phyloP scores from a whole-genome alignment of 2,329 filamentous ascomycete genomes.

The Fusarium siculi region DNA sequence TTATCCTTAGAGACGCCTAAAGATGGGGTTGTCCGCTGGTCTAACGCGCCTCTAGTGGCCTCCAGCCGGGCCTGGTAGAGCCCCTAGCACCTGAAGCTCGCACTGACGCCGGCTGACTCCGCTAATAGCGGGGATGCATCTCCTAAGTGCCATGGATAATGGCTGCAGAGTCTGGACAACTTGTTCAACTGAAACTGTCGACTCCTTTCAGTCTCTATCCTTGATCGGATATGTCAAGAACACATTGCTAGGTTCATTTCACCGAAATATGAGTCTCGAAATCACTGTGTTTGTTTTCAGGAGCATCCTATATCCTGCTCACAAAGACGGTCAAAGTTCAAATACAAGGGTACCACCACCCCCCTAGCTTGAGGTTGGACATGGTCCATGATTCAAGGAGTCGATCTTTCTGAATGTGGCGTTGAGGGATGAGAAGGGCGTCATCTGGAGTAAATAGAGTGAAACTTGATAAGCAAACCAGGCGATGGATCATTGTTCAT shows the following conservation, averaged over 20 bases:
- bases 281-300: neutral
- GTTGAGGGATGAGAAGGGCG: constrained; percentile 32
- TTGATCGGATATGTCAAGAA: neutral
- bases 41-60: constrained; percentile 32
- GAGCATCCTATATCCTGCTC: neutral
- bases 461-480: constrained; percentile 13
- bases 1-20: constrained; percentile 35
- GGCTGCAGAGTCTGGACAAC: constrained; percentile 28
- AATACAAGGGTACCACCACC: constrained; percentile 33
- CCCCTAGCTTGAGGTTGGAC: constrained; percentile 23
- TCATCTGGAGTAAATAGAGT: constrained; percentile 25
- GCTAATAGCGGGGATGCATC: constrained; percentile 39
- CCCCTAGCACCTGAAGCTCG: constrained; percentile 38
- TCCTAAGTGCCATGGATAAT: constrained; percentile 27
- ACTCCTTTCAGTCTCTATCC: constrained; percentile 4
- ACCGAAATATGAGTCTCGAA: neutral
- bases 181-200: constrained; percentile 21
- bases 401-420: constrained; percentile 32
- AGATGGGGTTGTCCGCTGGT: constrained; percentile 42
- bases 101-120: constrained; percentile 41
- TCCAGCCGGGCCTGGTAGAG: constrained; percentile 31
- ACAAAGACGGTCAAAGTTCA: constrained; percentile 8
- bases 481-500: constrained; percentile 6
- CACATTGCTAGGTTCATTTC: neutral
- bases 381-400: constrained; percentile 41